Evolutionary conservation across 306 rosid genomes (phyloP).

Genomic region (Sphenostylis stenocarpa): DNA sequence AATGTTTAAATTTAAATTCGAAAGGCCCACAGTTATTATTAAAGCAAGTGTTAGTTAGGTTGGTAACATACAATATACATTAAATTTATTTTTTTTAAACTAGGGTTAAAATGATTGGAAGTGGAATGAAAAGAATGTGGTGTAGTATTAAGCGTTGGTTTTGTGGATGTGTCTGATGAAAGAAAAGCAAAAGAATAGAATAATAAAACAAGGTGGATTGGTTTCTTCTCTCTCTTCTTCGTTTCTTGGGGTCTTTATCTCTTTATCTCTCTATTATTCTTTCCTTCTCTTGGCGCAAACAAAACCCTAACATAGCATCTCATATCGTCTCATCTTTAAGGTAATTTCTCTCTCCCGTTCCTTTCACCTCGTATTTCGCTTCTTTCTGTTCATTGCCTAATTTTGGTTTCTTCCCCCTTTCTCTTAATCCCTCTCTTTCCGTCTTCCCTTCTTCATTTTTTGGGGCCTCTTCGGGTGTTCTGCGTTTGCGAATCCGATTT

Average conservation of each 20-base stretch:
- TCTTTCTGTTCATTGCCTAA: constrained; percentile 3
- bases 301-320: constrained; percentile 21
- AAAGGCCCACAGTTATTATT: no score
- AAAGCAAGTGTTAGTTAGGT: no score
- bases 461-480: constrained; percentile 33
- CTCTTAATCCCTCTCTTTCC: neutral
- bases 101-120: neutral
- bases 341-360: constrained; percentile 30
- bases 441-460: neutral
- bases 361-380: constrained; percentile 34
- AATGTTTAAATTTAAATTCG: no score
- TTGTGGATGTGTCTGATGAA: no score
- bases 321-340: neutral
- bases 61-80: no score
- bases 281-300: neutral
- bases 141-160: no score
- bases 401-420: constrained; percentile 31
- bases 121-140: neutral
- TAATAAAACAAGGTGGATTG: no score
- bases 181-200: neutral
- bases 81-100: no score
- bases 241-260: no score
- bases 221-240: neutral
- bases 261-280: neutral
- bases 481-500: constrained; percentile 36